A percentile compares a stretch with the other conserved stretches of the same genome.
These are phyloP conservation scores for Jamesozyma gamospora DNA, from an alignment of 805 yeast genomes.

Conservation along the genomic window DNA sequence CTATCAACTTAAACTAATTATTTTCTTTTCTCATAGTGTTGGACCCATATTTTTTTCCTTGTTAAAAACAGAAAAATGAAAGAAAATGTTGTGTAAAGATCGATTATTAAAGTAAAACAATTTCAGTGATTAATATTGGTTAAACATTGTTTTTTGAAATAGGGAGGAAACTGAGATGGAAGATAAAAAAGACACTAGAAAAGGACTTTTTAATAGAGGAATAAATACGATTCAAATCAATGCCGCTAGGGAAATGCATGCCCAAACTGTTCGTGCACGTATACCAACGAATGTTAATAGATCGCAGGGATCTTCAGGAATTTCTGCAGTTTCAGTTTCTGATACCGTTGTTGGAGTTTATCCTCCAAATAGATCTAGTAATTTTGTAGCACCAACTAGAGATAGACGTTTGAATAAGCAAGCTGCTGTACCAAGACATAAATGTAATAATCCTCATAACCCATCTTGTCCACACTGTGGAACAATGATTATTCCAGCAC, in stretches of 20 bases:
- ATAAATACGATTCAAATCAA: constrained; percentile 47
- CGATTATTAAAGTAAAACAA: too few species aligned
- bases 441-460: constrained; percentile 29
- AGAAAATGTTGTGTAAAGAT: too few species aligned
- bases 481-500: constrained; percentile 67
- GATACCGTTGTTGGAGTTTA: neutral
- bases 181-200: neutral
- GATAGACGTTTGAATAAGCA: neutral
- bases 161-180: neutral
- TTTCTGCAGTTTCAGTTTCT: neutral
- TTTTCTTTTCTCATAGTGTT: too few species aligned
- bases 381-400: neutral
- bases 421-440: constrained; percentile 10
- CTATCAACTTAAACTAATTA: too few species aligned
- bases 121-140: too few species aligned
- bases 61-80: too few species aligned
- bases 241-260: constrained; percentile 56
- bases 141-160: too few species aligned
- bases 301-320: too few species aligned
- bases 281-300: constrained; percentile 9
- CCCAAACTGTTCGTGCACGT: constrained; percentile 30
- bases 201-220: constrained; percentile 21
- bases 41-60: too few species aligned
- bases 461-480: constrained; percentile 58
- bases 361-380: neutral